Conservation (phyloP, 192 early-diverging fungal species). For the Thoreauomyces humboldtii region DNA sequence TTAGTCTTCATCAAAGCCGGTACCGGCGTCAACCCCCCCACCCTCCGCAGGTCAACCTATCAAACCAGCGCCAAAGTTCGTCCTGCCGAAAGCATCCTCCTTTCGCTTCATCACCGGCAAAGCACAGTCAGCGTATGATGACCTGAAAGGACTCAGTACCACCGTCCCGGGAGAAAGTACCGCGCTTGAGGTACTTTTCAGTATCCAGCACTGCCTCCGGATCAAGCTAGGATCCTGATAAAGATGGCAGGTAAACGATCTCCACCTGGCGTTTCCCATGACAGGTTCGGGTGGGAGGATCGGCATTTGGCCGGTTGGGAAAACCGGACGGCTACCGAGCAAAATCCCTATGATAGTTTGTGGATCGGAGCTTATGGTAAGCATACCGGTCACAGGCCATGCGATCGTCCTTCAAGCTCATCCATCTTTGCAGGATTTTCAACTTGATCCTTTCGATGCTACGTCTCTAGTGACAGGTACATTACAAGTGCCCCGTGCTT, state of each 20-base stretch:
- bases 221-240: no score
- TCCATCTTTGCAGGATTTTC: constrained; percentile 58
- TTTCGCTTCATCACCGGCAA: constrained; percentile 45
- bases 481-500: neutral
- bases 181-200: constrained; percentile 53
- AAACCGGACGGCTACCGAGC: constrained; percentile 66
- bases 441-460: constrained; percentile 71
- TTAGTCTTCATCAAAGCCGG: no score
- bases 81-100: constrained; percentile 42
- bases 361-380: constrained; percentile 51
- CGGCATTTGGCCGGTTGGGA: constrained; percentile 56
- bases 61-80: constrained; percentile 24
- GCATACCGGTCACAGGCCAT: no score
- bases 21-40: no score
- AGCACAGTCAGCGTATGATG: constrained; percentile 52
- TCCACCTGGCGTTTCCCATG: constrained; percentile 70
- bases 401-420: no score
- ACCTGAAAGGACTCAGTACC: constrained; percentile 55
- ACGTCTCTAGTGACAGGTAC: constrained; percentile 52
- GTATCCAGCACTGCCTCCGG: no score
- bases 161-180: constrained; percentile 53
- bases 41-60: no score
- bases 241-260: constrained; percentile 51
- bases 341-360: constrained; percentile 58
- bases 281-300: constrained; percentile 78